Conservation (phyloP, 2,329 filamentous ascomycete genomes). For the Cordyceps cateniannulata region DNA sequence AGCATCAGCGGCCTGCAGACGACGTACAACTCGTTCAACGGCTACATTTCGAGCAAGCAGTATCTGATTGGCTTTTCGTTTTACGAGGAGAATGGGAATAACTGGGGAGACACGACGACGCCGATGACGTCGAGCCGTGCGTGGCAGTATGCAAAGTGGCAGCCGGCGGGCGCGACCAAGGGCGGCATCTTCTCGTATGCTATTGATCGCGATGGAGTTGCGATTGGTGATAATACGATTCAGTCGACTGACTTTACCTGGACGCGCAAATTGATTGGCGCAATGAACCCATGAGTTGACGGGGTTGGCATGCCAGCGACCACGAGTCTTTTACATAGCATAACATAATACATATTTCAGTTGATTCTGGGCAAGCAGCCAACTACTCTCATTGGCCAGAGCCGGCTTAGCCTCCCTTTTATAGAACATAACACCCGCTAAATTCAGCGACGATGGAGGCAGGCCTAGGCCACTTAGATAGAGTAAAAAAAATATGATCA, state of each 20-base stretch:
- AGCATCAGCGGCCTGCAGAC: constrained; percentile 1
- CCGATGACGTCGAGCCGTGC: constrained; percentile 9
- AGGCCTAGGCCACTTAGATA: too few relatives aligned
- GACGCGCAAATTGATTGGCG: constrained; percentile 1
- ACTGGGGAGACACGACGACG: constrained; percentile 7
- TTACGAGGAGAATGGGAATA: constrained; percentile 7
- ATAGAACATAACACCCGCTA: too few relatives aligned
- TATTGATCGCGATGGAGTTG: constrained; percentile 11
- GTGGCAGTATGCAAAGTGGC: constrained; percentile 10
- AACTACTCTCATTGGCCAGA: too few relatives aligned
- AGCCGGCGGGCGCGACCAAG: constrained; percentile 7
- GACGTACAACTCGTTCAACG: constrained; percentile 5
- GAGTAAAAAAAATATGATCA: too few relatives aligned
- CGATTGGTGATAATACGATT: background rate
- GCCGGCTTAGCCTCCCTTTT: too few relatives aligned
- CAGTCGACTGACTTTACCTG: constrained; percentile 6
- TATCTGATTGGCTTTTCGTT: constrained; percentile 12
- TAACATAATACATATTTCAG: background rate
- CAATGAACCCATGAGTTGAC: constrained; percentile 10
- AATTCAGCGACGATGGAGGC: too few relatives aligned
- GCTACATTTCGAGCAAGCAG: constrained; percentile 7
- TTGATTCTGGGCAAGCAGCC: too few relatives aligned
- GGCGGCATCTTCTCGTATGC: constrained; percentile 14
- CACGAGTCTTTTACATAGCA: background rate
- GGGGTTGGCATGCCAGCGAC: too few relatives aligned